Evolutionary conservation across 176 grass and related monocot species (phyloP).

Genomic region (Zea luxurians): DNA sequence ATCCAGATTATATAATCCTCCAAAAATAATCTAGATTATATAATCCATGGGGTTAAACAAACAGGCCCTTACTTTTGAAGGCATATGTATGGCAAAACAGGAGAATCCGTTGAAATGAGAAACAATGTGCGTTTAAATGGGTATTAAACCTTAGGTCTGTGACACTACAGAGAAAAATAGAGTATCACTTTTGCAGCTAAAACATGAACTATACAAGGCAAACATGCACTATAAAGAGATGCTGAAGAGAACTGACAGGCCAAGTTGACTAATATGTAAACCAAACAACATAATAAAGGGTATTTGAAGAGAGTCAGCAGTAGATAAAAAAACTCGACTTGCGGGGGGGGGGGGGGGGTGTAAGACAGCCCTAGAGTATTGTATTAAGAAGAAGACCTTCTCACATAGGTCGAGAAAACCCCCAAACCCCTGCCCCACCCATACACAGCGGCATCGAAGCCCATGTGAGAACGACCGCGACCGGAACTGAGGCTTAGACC

Average conservation of each 20-base stretch:
- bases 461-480: too few species aligned
- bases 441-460: too few species aligned
- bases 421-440: too few species aligned
- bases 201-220: background rate
- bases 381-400: too few species aligned
- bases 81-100: background rate
- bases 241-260: background rate
- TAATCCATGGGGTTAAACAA: too few species aligned
- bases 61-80: slow-evolving; percentile 3
- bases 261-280: background rate
- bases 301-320: background rate
- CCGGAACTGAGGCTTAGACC: too few species aligned
- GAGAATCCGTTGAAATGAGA: background rate
- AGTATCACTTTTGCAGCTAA: background rate
- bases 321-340: background rate
- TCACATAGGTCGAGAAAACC: too few species aligned
- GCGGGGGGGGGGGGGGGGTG: too few species aligned
- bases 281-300: background rate
- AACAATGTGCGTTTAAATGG: background rate
- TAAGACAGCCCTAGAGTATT: background rate
- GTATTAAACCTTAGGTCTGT: background rate
- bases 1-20: too few species aligned
- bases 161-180: background rate
- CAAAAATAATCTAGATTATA: too few species aligned
- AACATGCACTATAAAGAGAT: background rate